A percentile compares a stretch with the other conserved stretches of the same genome.
These are phyloP conservation scores for Chamaecyparis obtusa DNA, from an alignment of 75 land plant genomes.

Conservation along the genomic window DNA sequence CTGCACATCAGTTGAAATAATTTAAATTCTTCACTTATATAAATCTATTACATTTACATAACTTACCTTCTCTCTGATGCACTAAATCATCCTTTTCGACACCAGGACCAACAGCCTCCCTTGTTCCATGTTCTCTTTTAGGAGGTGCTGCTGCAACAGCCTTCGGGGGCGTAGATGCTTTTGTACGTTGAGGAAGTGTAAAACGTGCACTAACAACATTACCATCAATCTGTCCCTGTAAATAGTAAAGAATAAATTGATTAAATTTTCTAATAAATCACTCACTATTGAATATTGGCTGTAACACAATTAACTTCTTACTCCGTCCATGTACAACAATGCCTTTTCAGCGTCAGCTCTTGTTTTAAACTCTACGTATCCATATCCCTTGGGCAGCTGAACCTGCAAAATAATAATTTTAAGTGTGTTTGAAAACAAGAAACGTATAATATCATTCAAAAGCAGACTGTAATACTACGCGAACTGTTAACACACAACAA, in stretches of 20 bases:
- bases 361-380: conserved; percentile 83
- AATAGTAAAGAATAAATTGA: not conserved
- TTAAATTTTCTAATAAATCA: not conserved
- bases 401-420: conserved; percentile 38
- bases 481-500: not conserved
- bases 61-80: conserved; percentile 72
- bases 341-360: conserved; percentile 92
- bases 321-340: conserved; percentile 86
- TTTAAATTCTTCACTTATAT: too few species aligned
- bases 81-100: conserved; percentile 57
- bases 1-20: too few species aligned
- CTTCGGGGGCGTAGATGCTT: conserved; percentile 55
- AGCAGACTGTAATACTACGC: not conserved
- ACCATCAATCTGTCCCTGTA: conserved; percentile 96
- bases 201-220: conserved; percentile 71
- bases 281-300: not conserved
- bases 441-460: not conserved
- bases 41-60: too few species aligned
- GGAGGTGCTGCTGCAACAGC: conserved; percentile 39
- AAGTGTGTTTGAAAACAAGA: not conserved
- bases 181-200: conserved; percentile 61
- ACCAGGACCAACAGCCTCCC: conserved; percentile 47
- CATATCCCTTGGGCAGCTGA: conserved; percentile 81
- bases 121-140: conserved; percentile 47
- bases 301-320: conserved; percentile 27